Evolutionary conservation across 202 grass and related monocot genomes (phyloP).

Genomic region (Carex sylvatica): DNA sequence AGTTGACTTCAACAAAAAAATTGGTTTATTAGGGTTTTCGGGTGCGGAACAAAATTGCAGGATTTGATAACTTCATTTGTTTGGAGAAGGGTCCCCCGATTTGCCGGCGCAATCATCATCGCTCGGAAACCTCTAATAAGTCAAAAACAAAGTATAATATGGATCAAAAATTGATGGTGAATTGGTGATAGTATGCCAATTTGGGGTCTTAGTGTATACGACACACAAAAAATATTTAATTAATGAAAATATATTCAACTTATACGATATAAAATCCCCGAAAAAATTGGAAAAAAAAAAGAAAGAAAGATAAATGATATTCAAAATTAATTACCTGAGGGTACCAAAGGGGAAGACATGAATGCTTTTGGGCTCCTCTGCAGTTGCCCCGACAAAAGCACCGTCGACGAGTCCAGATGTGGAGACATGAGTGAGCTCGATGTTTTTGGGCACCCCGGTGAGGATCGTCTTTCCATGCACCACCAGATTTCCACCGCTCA

Average conservation of each 20-base stretch:
- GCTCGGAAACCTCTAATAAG: background rate
- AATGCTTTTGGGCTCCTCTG: constrained; percentile 55
- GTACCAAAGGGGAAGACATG: constrained; percentile 81
- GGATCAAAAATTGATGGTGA: background rate
- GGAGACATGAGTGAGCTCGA: constrained; percentile 36
- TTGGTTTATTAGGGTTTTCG: background rate
- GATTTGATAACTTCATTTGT: background rate
- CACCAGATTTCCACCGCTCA: constrained; percentile 47
- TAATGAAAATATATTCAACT: constrained; percentile 9
- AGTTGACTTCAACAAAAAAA: background rate
- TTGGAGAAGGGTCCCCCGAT: background rate
- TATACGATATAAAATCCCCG: too few species aligned
- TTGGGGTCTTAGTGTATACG: background rate
- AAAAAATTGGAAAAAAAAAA: too few species aligned
- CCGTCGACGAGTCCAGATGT: constrained; percentile 54
- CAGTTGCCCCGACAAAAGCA: constrained; percentile 58
- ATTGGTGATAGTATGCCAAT: background rate
- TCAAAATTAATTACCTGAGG: constrained; percentile 46
- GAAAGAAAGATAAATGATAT: background rate
- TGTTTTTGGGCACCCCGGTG: constrained; percentile 59
- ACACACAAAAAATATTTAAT: background rate
- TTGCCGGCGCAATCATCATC: background rate
- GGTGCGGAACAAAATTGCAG: background rate
- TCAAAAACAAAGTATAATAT: constrained; percentile 7
- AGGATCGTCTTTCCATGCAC: constrained; percentile 74